A percentile compares a stretch with the other conserved stretches of the same genome.
Evolutionary conservation across 495 filamentous ascomycete species (phyloP).

Genomic region (Trichoderma parareesei): DNA sequence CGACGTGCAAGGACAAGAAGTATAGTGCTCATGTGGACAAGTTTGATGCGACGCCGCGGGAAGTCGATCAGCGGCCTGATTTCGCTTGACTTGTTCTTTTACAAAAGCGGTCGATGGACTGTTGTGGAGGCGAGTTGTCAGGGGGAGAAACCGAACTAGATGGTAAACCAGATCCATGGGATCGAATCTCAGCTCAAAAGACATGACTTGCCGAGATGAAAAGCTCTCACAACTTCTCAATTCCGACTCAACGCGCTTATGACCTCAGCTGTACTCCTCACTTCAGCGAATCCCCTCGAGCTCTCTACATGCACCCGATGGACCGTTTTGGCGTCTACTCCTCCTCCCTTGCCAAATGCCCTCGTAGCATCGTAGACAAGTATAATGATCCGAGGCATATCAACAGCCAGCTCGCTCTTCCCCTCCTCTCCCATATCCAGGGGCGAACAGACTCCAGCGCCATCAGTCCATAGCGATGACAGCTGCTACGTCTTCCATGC

Average conservation of each 20-base stretch:
- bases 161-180: no score
- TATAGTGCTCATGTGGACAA: background rate
- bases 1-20: background rate
- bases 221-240: background rate
- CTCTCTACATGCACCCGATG: background rate
- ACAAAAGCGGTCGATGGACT: no score
- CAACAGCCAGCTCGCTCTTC: background rate
- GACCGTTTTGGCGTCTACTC: background rate
- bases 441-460: background rate
- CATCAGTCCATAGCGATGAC: background rate
- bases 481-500: background rate
- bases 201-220: no score
- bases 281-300: background rate
- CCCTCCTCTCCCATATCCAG: background rate
- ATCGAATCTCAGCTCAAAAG: no score
- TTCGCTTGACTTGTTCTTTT: background rate
- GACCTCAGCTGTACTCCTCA: background rate
- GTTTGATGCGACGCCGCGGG: background rate
- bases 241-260: background rate
- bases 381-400: background rate
- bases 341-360: constrained; percentile 1
- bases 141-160: no score
- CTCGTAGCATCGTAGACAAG: background rate
- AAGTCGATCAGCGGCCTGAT: background rate
- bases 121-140: no score